These are phyloP conservation scores for Xylariaceae sp. DNA, from an alignment of 2,329 filamentous ascomycete species.

Conservation along the genomic window DNA sequence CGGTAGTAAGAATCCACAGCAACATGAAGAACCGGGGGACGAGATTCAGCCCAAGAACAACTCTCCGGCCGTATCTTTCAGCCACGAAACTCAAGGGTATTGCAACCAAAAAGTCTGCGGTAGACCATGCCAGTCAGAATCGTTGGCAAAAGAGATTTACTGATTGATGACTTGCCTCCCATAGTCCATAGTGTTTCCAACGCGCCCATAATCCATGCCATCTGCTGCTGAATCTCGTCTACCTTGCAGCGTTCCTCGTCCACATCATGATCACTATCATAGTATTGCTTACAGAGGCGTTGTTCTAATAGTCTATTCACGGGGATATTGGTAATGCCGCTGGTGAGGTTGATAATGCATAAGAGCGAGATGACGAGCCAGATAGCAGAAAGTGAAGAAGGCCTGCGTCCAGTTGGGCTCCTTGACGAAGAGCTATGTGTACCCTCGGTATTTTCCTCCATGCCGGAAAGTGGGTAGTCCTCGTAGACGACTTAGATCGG, in stretches of 20 bases:
- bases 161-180: conserved; percentile 34
- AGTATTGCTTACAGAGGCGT: conserved; percentile 49
- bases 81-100: conserved; percentile 45
- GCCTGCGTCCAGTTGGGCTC: too few species aligned
- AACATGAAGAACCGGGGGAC: conserved; percentile 39
- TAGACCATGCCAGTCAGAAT: conserved; percentile 7
- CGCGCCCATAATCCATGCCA: conserved; percentile 50
- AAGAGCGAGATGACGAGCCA: conserved; percentile 37
- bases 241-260: conserved; percentile 53
- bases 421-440: too few species aligned
- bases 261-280: conserved; percentile 38
- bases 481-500: too few species aligned
- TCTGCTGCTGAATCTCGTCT: conserved; percentile 44
- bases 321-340: conserved; percentile 46
- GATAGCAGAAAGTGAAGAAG: conserved; percentile 11
- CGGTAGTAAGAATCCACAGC: conserved; percentile 37
- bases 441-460: too few species aligned
- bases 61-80: conserved; percentile 38
- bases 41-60: conserved; percentile 42
- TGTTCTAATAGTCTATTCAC: conserved; percentile 44
- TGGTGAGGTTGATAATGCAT: conserved; percentile 44
- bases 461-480: too few species aligned
- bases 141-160: not conserved
- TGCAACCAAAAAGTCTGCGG: conserved; percentile 45
- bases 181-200: conserved; percentile 49